Evolutionary conservation across 2,329 filamentous ascomycete genomes (phyloP).

Genomic region (Exophiala sp.): DNA sequence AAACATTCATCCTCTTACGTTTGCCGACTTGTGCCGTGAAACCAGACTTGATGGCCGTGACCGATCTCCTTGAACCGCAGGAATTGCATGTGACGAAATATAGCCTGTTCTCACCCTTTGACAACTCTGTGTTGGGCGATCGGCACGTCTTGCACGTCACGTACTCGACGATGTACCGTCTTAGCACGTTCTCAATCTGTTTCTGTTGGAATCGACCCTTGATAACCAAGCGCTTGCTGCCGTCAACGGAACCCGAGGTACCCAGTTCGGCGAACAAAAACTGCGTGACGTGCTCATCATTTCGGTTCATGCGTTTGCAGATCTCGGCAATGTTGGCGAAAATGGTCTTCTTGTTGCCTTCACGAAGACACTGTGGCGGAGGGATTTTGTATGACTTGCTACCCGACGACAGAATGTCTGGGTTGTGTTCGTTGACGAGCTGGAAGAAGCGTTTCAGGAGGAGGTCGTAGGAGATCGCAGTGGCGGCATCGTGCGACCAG

Average conservation of each 20-base stretch:
- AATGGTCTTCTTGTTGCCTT: constrained; percentile 99
- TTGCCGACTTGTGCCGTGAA: constrained; percentile 99
- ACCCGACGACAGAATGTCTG: constrained; percentile 84
- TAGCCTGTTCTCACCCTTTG: constrained; percentile 97
- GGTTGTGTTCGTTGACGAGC: constrained; percentile 91
- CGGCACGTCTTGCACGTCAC: constrained; percentile 99
- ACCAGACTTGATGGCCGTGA: constrained; percentile 99
- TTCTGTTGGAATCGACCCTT: constrained; percentile 99
- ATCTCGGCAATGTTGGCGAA: constrained; percentile 99
- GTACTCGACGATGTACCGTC: constrained; percentile 84
- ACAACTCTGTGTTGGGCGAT: constrained; percentile 89
- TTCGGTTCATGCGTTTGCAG: constrained; percentile 98
- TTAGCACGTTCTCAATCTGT: constrained; percentile 94
- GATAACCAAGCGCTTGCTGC: constrained; percentile 88
- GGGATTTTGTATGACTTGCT: constrained; percentile 98
- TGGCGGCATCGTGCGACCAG: constrained; percentile 77
- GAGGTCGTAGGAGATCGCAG: constrained; percentile 76
- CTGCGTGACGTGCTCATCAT: constrained; percentile 93
- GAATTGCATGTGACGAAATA: constrained; percentile 98
- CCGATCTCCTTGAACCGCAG: constrained; percentile 76
- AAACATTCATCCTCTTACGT: constrained; percentile 90
- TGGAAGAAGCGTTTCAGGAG: constrained; percentile 92
- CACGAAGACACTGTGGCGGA: constrained; percentile 94
- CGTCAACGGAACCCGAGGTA: constrained; percentile 93
- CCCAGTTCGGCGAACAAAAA: constrained; percentile 98